Evolutionary conservation across 139 green algal species (phyloP), one percentile per base, ranked within the genome.

Genomic region (Nannochloris sp.): DNA sequence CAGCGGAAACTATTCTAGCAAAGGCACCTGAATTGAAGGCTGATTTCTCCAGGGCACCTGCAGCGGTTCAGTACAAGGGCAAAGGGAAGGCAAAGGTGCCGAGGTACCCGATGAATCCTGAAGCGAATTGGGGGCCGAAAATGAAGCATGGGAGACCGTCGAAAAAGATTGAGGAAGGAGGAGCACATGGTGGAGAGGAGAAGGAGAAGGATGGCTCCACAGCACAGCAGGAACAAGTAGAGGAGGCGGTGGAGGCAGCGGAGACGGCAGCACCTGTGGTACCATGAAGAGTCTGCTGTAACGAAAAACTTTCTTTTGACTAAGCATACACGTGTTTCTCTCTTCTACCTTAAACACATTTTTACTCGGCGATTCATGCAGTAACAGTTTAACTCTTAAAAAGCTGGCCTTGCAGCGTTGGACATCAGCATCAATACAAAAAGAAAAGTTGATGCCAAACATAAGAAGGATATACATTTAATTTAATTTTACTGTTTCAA

Each of bases 61-160:
- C 51, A 4, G 79, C 81, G 0, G 29, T 89, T 39, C 15, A 38
- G 4, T 9, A 55, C 8, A 35, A 53, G 13, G 83, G 73, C 62
- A 77, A 78, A 48, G 73, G 83, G 1, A 71, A 75, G 57, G 77
- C 70, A 32, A 72, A 79, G 27, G 73, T 82, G 42, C 35, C 83
- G 13, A 68, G 85, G 25, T 95, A 83, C 60, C 66, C 91, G 25
- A 75, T 84, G 24, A 98, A 98, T 73, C 92, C 92, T 30, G 84
- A 93, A 57, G 48, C 83, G 10, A 83, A 89, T 56, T 97, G 92
- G 92, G 92, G 92, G 0, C 92, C 92, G 34, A 96, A 93, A 53
- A 29, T 56, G 30, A 53, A 42, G 36, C 71, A 78, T 25, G 46
- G 45, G 19, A 47, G 51, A 14, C 14, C 27, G 7, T 25, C 42